Conservation (phyloP, 2,329 filamentous ascomycete genomes). For the Arthroderma sp. region DNA sequence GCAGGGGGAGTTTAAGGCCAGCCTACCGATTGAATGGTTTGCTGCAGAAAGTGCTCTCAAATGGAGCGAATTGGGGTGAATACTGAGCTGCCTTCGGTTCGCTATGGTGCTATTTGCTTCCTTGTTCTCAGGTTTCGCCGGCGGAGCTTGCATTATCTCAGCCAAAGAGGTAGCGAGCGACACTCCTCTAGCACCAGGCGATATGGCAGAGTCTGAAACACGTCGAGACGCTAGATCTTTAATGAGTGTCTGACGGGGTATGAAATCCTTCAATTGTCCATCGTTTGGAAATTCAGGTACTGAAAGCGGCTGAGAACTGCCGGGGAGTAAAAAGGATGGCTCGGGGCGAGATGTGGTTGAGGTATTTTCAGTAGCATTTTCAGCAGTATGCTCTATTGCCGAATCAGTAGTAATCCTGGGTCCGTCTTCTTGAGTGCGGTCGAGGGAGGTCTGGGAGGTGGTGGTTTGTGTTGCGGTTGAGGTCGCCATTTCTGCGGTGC, state of each 20-base stretch:
- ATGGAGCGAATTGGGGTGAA: slow-evolving; percentile 38
- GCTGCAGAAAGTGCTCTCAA: too few relatives aligned
- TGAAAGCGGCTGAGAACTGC: background rate
- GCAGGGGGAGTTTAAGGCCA: slow-evolving; percentile 78
- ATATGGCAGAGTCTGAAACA: slow-evolving; percentile 30
- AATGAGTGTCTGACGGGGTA: slow-evolving; percentile 69
- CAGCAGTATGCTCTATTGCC: too few relatives aligned
- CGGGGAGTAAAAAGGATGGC: background rate
- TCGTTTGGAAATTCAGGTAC: background rate
- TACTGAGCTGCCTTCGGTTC: slow-evolving; percentile 41
- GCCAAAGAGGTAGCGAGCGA: slow-evolving; percentile 46
- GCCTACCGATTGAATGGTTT: slow-evolving; percentile 10
- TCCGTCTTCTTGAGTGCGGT: too few relatives aligned
- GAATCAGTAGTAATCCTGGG: too few relatives aligned
- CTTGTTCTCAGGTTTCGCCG: too few relatives aligned
- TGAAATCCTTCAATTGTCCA: slow-evolving; percentile 45
- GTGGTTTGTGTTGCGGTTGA: too few relatives aligned
- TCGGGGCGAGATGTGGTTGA: background rate
- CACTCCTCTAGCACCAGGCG: slow-evolving; percentile 18
- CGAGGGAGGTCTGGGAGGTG: too few relatives aligned
- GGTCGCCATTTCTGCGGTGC: too few relatives aligned
- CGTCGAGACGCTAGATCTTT: slow-evolving; percentile 57
- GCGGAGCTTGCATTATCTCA: slow-evolving; percentile 2
- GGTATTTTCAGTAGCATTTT: too few relatives aligned
- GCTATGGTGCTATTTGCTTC: too few relatives aligned